Conservation (phyloP, 1,284 basidiomycete species). For the Ganoderma meredithae region DNA sequence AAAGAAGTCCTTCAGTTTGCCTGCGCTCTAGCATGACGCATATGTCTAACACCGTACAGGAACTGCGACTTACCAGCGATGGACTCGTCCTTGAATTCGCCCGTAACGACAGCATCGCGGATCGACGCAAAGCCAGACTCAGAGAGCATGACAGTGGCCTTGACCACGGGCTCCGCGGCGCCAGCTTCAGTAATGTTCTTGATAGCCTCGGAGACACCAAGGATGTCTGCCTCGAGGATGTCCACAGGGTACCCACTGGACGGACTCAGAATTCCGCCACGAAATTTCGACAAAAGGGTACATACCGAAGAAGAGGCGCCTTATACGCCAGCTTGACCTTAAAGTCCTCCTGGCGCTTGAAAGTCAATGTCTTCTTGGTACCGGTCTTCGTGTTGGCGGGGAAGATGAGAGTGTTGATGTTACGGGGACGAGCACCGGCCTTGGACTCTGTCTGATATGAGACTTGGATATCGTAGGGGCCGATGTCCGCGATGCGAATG, state of each 20-base stretch:
- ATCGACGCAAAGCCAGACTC: conserved; percentile 87
- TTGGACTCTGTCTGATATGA: conserved; percentile 75
- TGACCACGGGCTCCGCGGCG: conserved; percentile 77
- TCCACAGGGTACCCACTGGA: conserved; percentile 70
- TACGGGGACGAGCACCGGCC: conserved; percentile 60
- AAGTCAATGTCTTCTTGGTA: conserved; percentile 83
- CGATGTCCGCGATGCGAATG: conserved; percentile 84
- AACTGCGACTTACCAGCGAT: conserved; percentile 61
- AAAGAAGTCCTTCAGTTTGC: conserved; percentile 88
- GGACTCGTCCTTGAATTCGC: conserved; percentile 81
- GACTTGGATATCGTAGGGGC: conserved; percentile 75
- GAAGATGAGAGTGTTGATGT: conserved; percentile 80
- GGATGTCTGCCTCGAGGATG: conserved; percentile 72
- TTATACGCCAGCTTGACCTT: conserved; percentile 78
- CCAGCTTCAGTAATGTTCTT: conserved; percentile 79
- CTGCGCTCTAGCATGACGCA: conserved; percentile 45
- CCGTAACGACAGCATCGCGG: conserved; percentile 75
- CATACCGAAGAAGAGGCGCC: conserved; percentile 62
- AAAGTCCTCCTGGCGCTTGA: conserved; percentile 85
- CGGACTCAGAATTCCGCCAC: conserved; percentile 3
- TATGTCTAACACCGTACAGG: conserved; percentile 19
- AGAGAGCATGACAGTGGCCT: conserved; percentile 82
- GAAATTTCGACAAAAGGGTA: conserved; percentile 15
- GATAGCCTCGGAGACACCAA: conserved; percentile 74
- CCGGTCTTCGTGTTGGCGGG: conserved; percentile 77